Conservation (phyloP, 192 early-diverging fungal species). For the Cetraspora pellucida region DNA sequence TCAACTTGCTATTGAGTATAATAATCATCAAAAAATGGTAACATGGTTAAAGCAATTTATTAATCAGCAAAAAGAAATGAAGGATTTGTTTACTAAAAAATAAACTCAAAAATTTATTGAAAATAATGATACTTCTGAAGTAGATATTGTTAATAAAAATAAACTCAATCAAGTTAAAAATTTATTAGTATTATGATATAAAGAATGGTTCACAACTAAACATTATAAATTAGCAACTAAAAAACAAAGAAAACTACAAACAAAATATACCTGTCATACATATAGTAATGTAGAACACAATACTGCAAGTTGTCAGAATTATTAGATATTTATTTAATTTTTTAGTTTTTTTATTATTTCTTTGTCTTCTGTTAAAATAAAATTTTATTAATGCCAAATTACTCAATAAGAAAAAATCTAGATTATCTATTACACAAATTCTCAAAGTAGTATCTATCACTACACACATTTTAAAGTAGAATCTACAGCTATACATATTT, state of each 20-base stretch:
- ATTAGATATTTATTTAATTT: too few species aligned
- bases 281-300: not conserved
- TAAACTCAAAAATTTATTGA: not conserved
- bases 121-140: too few species aligned
- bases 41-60: not conserved
- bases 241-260: not conserved
- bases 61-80: not conserved
- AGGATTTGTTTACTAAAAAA: not conserved
- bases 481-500: too few species aligned
- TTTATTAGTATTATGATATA: not conserved
- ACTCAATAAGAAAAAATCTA: too few species aligned
- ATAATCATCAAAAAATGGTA: not conserved
- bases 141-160: not conserved
- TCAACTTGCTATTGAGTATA: slow-evolving; percentile 13
- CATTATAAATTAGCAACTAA: not conserved
- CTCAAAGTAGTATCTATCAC: too few species aligned
- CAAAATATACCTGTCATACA: not conserved
- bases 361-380: too few species aligned
- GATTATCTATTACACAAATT: too few species aligned
- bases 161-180: not conserved
- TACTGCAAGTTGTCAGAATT: not conserved
- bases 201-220: slow-evolving; percentile 5
- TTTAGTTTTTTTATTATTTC: too few species aligned
- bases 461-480: too few species aligned
- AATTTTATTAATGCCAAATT: too few species aligned